These are phyloP conservation scores for Botrytis porri DNA, from an alignment of 2,329 filamentous ascomycete species.

Conservation along the genomic window DNA sequence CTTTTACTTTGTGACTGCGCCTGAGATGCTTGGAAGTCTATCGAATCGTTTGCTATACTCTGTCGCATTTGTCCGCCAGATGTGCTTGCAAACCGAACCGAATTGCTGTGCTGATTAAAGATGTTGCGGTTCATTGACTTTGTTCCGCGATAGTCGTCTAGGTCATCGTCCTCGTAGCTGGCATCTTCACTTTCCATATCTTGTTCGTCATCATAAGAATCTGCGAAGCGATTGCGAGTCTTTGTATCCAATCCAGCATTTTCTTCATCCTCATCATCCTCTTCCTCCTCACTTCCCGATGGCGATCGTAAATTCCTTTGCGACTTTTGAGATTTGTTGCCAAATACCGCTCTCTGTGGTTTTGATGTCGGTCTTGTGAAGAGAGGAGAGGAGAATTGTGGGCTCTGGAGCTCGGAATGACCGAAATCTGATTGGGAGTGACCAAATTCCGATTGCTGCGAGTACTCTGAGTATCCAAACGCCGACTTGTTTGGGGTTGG, in stretches of 20 bases:
- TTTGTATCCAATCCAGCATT: conserved; percentile 41
- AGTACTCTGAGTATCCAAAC: conserved; percentile 35
- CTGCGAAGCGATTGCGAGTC: conserved; percentile 38
- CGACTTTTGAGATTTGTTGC: conserved; percentile 14
- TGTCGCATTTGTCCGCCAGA: conserved; percentile 22
- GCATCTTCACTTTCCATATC: conserved; percentile 43
- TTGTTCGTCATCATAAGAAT: conserved; percentile 40
- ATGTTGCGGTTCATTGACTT: conserved; percentile 31
- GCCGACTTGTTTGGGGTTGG: conserved; percentile 32
- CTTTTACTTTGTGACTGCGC: conserved; percentile 20
- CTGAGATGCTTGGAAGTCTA: conserved; percentile 25
- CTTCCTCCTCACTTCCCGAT: conserved; percentile 42
- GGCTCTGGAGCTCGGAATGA: conserved; percentile 25
- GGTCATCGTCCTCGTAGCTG: conserved; percentile 41
- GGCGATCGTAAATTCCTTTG: conserved; percentile 26
- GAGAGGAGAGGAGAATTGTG: conserved; percentile 23
- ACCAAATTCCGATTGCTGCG: conserved; percentile 35
- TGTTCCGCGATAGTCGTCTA: conserved; percentile 31
- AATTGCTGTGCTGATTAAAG: conserved; percentile 46
- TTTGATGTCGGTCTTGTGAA: conserved; percentile 27
- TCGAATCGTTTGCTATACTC: conserved; percentile 22
- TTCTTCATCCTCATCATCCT: conserved; percentile 45
- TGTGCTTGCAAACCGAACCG: conserved; percentile 40
- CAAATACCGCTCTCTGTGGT: conserved; percentile 44
- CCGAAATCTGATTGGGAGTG: conserved; percentile 28